Base-by-base conservation (phyloP, 495 filamentous ascomycete species). In the Trichoderma reesei region DNA sequence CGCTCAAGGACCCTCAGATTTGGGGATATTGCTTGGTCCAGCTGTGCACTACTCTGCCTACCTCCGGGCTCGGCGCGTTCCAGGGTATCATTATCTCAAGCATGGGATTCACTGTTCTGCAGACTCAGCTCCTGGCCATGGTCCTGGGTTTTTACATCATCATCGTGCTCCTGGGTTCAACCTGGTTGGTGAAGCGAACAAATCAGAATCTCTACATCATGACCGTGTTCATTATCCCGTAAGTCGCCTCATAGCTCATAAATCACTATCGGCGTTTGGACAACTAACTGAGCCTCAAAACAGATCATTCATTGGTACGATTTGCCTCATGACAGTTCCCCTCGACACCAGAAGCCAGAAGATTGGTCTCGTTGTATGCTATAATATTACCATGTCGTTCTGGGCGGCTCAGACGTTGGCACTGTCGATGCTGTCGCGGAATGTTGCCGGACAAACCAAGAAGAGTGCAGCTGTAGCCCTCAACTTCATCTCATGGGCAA, bases 81-180 rank as follows among this genome's bases (percentile, higher is more conserved):
- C 83, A 85, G 41, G 86, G 85, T 65, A 82, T 89, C 67, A 87
- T 85, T 65, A 78, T 78, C 67, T 74, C 73, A 46, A 73, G 72
- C 63, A 78, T 86, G 61, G 67, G 78, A 5, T 86, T 84, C 64
- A 74, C 71, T 5, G 68, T 72, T 9, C 72, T 84, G 14, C 74
- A 85, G 66, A 83, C 83, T 2, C 82, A 84, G 71, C 73, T 85
- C 11, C 71, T 85, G 41, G 82, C 86, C 18, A 90, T 90, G 85
- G 86, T 90, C 5, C 74, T 90, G 1, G 87, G 88, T 5, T 83
- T 81, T 42, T 88, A 87, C 65, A 89, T 90, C 66, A 86, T 88
- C 64, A 80, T 86, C 39, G 83, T 89, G 14, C 72, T 90, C 36
- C 69, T 90, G 41, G 76, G 75, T 3, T 86, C 84, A 1, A 79